Evolutionary conservation across 139 green algal genomes (phyloP).

Genomic region (Closterium sp.): DNA sequence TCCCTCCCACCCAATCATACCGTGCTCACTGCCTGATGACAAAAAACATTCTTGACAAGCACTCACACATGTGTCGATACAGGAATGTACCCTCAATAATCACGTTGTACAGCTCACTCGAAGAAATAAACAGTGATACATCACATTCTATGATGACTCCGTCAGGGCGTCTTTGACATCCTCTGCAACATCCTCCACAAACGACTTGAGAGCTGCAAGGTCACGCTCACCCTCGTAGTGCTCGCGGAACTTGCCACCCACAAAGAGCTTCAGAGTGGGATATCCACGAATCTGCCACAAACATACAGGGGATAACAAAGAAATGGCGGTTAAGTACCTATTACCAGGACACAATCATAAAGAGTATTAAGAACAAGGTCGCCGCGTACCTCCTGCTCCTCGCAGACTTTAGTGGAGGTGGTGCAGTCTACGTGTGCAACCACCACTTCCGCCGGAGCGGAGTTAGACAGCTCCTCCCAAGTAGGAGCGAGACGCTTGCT

Average conservation of each 20-base stretch:
- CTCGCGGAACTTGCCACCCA: background rate
- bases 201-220: background rate
- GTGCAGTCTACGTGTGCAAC: constrained; percentile 3
- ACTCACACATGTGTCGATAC: too few species aligned
- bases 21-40: too few species aligned
- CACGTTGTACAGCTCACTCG: too few species aligned
- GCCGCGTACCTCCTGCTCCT: background rate
- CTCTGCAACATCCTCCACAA: background rate
- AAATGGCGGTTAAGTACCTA: background rate
- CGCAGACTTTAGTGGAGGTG: background rate
- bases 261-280: background rate
- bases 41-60: too few species aligned
- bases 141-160: background rate
- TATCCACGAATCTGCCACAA: background rate
- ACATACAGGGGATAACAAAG: background rate
- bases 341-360: too few species aligned
- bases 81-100: too few species aligned
- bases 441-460: background rate
- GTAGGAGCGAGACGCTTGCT: constrained; percentile 1
- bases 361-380: too few species aligned
- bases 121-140: too few species aligned
- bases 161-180: background rate
- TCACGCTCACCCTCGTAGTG: background rate
- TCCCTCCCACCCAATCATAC: too few species aligned
- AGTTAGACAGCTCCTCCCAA: background rate